phyloP scores from a whole-genome alignment of 192 early-diverging fungal genomes.

The Umbelopsis sp. region DNA sequence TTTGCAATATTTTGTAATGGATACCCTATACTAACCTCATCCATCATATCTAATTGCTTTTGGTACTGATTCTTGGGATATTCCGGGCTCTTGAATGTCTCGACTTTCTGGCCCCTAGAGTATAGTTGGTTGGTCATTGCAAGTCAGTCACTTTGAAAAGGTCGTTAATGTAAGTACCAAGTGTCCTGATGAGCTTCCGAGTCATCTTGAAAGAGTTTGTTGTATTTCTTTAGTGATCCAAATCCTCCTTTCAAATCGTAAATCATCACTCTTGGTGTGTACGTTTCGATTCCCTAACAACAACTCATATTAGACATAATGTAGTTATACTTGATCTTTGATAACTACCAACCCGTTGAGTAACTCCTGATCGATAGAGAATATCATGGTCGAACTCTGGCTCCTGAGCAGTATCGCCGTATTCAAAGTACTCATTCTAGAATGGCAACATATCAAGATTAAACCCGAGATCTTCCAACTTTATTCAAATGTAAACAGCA shows the following conservation, averaged over 20 bases:
- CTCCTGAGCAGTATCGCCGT: conserved; percentile 39
- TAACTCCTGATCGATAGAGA: conserved; percentile 57
- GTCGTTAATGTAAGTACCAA: conserved; percentile 25
- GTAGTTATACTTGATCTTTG: too few relatives aligned
- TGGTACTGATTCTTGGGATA: conserved; percentile 34
- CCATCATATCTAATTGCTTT: conserved; percentile 36
- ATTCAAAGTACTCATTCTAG: conserved; percentile 55
- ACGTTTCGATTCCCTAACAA: conserved; percentile 65
- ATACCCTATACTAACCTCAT: conserved; percentile 12
- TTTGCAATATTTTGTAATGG: background rate
- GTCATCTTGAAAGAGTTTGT: conserved; percentile 27
- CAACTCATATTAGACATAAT: background rate
- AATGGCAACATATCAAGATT: conserved; percentile 24
- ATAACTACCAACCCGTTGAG: conserved; percentile 36
- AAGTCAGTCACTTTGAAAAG: background rate
- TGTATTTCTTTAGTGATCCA: conserved; percentile 43
- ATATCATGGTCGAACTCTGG: conserved; percentile 60
- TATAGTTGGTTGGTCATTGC: background rate
- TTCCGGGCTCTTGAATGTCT: background rate
- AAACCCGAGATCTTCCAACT: background rate
- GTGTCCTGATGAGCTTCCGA: conserved; percentile 11
- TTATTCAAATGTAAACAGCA: background rate
- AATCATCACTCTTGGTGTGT: conserved; percentile 77
- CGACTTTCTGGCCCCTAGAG: conserved; percentile 33
- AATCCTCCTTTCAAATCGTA: conserved; percentile 77